Base-by-base conservation (phyloP, 2,329 filamentous ascomycete species). In the Cordyceps tenuipes region DNA sequence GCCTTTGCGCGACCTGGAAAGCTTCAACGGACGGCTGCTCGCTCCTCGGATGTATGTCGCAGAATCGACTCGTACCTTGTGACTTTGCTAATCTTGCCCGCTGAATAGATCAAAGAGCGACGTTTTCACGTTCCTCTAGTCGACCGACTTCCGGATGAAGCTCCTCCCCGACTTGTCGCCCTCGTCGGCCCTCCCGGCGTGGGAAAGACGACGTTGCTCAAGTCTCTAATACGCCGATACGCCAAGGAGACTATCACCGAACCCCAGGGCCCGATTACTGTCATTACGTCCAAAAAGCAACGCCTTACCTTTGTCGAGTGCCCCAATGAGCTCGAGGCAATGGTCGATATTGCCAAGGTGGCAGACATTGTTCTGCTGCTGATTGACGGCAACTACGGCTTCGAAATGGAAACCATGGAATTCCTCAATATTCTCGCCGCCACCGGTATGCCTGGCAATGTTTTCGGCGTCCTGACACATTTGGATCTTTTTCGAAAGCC, bases 401-500 rank as follows among this genome's bases (percentile, higher is more conserved):
- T 99, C 70, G 94, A 99, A 76, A 99, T 99, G 94, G 94, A 99
- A 80, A 99, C 94, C 0, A 99, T 99, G 94, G 94, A 99, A 75
- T 99, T 99, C 63, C 78, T 99, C 69, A 97, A 97, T 67, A 87
- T 97, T 19, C 79, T 99, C 55, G 88, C 90, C n/a, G 85, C 91
- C 2, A 96, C 90, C 34, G 94, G 94, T 73, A 97, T 99, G 93
- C 94, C 95, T 0, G 93, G 94, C 65, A 99, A 99, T 68, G 92
- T 99, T 43, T 97, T 99, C 71, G 94, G 94, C 57, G 92, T 99
- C 61, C 82, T 99, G 49, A 97, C 94, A 17, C 95, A 99, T 78
- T 80, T 99, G 62, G 94, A 99, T 71, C 79, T 99, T 15, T 99
- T 99, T 79, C 85, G 87, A 70, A 97, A 97, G 70, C 93, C 94